These are phyloP conservation scores for Phytophthora constricta DNA, from an alignment of 352 stramenopile species.

Conservation along the genomic window DNA sequence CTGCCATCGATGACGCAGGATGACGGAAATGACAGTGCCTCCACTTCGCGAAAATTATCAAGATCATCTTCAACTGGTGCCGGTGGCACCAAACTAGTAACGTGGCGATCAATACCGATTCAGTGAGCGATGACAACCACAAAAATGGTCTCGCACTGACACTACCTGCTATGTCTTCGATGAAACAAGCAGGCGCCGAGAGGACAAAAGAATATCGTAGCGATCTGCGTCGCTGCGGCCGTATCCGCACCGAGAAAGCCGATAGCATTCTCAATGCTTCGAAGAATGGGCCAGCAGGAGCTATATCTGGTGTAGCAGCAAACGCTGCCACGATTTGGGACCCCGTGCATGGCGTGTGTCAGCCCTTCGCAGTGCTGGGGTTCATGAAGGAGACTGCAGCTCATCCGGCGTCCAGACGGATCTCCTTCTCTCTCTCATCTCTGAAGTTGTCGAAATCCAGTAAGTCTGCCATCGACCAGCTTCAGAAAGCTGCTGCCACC, in stretches of 20 bases:
- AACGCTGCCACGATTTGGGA: constrained; percentile 63
- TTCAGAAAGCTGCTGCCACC: constrained; percentile 26
- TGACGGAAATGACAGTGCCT: constrained; percentile 13
- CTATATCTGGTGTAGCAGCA: background rate
- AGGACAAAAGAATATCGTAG: constrained; percentile 20
- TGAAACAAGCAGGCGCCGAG: constrained; percentile 13
- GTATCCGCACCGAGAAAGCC: constrained; percentile 40
- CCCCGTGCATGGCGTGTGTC: constrained; percentile 74
- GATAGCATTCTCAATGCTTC: constrained; percentile 30
- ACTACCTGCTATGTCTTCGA: constrained; percentile 23
- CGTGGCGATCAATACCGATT: constrained; percentile 12
- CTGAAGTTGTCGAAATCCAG: constrained; percentile 24
- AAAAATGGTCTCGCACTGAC: constrained; percentile 12
- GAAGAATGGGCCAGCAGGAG: constrained; percentile 20
- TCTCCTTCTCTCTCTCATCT: constrained; percentile 21
- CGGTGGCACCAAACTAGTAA: constrained; percentile 14
- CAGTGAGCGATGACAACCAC: background rate
- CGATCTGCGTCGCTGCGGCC: constrained; percentile 34
- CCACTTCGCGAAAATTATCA: background rate
- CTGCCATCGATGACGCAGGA: constrained; percentile 12
- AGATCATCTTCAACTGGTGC: background rate
- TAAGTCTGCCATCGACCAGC: constrained; percentile 33
- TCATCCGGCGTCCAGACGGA: constrained; percentile 15
- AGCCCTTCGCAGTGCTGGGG: constrained; percentile 75
- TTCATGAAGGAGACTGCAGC: constrained; percentile 53